Conservation (phyloP, 805 yeast genomes). For the Babjeviella inositovora region DNA sequence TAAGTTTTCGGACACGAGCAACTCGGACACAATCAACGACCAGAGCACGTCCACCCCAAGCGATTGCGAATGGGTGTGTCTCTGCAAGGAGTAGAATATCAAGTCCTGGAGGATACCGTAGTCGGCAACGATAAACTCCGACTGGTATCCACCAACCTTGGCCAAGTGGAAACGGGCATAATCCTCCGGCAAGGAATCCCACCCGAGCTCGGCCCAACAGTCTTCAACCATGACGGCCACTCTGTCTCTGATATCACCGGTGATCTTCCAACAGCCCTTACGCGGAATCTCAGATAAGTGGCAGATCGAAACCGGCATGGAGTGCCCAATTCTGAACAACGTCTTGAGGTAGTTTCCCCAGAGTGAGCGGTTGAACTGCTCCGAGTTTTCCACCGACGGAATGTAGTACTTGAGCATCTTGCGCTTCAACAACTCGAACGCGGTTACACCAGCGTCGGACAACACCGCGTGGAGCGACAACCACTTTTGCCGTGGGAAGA, state of each 20-base stretch:
- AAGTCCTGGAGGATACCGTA: constrained; percentile 48
- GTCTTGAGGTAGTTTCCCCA: constrained; percentile 59
- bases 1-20: constrained; percentile 37
- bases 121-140: constrained; percentile 38
- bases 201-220: constrained; percentile 66
- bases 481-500: constrained; percentile 63
- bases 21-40: constrained; percentile 57
- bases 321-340: constrained; percentile 38
- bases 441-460: constrained; percentile 35
- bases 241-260: constrained; percentile 46
- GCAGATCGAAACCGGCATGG: constrained; percentile 56
- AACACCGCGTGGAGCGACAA: constrained; percentile 45
- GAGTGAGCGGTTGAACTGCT: constrained; percentile 35
- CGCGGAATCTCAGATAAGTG: constrained; percentile 60
- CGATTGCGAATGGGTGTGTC: constrained; percentile 39
- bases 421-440: constrained; percentile 36
- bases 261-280: constrained; percentile 47
- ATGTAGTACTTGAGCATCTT: constrained; percentile 29
- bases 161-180: constrained; percentile 38
- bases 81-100: constrained; percentile 52
- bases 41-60: constrained; percentile 55
- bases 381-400: constrained; percentile 34
- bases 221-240: constrained; percentile 36
- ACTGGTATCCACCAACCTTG: constrained; percentile 58
- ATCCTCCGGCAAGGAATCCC: constrained; percentile 40